Percentiles rank a stretch among this genome's conserved stretches.
phyloP scores from a whole-genome alignment of 2,329 filamentous ascomycete species.

The Nemania sp. region DNA sequence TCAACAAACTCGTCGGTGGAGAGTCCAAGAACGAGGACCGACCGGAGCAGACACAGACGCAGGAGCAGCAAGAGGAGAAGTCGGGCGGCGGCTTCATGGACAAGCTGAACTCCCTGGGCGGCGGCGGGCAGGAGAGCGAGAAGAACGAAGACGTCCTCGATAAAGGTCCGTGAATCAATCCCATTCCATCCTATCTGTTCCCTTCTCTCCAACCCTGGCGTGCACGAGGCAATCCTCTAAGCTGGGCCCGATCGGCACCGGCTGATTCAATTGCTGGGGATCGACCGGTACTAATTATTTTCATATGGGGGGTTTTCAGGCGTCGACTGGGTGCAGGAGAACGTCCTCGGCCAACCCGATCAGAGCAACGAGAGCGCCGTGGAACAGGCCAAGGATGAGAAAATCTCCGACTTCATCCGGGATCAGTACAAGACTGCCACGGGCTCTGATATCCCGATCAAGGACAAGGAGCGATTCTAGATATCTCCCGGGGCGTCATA shows the following conservation, averaged over 20 bases:
- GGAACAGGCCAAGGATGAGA: conserved; percentile 84
- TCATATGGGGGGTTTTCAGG: conserved; percentile 51
- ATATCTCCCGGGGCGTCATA: neutral
- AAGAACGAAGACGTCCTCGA: conserved; percentile 83
- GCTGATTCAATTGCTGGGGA: no score
- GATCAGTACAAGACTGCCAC: conserved; percentile 70
- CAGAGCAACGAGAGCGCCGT: conserved; percentile 74
- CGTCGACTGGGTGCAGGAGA: conserved; percentile 78
- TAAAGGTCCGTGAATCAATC: conserved; percentile 62
- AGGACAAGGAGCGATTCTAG: conserved; percentile 65
- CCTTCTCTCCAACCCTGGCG: neutral
- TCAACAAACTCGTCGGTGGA: conserved; percentile 56
- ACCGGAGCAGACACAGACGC: conserved; percentile 36
- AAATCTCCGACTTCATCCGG: conserved; percentile 75
- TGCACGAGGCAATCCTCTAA: neutral
- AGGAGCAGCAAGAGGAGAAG: conserved; percentile 40
- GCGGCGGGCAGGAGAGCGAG: conserved; percentile 74
- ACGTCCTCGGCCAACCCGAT: conserved; percentile 69
- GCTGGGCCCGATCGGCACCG: neutral
- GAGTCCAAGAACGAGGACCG: conserved; percentile 40
- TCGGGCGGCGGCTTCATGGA: conserved; percentile 64
- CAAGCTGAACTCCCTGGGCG: conserved; percentile 73
- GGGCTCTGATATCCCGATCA: conserved; percentile 70
- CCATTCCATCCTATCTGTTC: neutral
- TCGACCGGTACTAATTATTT: neutral